Evolutionary conservation across 169 alveolate genomes (phyloP).

Genomic region (Eimeria falciformis): DNA sequence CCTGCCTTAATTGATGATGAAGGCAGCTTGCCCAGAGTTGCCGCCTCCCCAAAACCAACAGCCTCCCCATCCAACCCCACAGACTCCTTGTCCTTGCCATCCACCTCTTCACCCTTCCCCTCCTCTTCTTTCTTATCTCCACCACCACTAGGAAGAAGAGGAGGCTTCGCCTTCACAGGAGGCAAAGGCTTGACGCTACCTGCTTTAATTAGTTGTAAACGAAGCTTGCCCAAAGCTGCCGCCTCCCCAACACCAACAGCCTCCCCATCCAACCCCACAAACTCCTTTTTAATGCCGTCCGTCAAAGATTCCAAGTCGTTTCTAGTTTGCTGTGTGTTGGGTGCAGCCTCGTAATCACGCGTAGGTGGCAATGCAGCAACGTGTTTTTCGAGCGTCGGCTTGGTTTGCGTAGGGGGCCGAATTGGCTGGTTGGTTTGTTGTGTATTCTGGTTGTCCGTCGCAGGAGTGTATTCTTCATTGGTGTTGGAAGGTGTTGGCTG

Average conservation of each 20-base stretch:
- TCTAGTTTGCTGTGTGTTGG: not conserved
- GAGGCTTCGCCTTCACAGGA: slow-evolving; percentile 9
- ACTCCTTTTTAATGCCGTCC: not conserved
- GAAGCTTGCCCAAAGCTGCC: not conserved
- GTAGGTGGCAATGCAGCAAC: no score
- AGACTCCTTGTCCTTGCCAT: not conserved
- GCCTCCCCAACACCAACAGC: not conserved
- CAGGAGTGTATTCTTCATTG: no score
- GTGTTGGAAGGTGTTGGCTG: not conserved
- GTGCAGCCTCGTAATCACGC: not conserved
- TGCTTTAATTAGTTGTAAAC: not conserved
- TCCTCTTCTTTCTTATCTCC: not conserved
- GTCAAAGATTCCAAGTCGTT: not conserved
- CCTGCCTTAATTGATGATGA: not conserved
- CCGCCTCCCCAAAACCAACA: not conserved
- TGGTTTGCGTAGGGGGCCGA: no score
- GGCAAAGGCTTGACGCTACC: not conserved
- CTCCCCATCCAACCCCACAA: not conserved
- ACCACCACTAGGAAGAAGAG: not conserved
- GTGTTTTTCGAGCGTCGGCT: no score
- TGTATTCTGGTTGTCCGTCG: no score
- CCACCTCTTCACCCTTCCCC: slow-evolving; percentile 7
- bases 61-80: not conserved
- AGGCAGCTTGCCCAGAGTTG: slow-evolving; percentile 6
- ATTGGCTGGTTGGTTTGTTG: no score